Conservation (phyloP, 176 grass and related monocot genomes). For the Thinopyrum elongatum region DNA sequence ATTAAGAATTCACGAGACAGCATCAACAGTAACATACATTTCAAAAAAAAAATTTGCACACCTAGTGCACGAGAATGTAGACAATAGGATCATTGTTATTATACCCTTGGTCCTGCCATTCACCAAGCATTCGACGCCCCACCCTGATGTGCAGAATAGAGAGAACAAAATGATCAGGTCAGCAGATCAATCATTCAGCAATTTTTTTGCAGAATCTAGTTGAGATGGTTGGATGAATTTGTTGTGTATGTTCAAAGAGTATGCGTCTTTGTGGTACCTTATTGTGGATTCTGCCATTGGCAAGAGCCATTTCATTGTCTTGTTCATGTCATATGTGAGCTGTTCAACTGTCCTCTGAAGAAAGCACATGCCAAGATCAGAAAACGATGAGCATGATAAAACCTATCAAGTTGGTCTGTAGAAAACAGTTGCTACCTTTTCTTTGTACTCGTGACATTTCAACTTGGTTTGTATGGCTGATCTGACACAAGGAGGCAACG, state of each 20-base stretch:
- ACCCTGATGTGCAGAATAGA: background rate
- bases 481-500: slow-evolving; percentile 12
- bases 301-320: slow-evolving; percentile 55
- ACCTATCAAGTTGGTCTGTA: background rate
- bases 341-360: slow-evolving; percentile 43
- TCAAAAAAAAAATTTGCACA: no score
- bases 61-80: background rate
- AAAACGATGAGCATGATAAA: background rate
- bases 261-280: slow-evolving; percentile 17
- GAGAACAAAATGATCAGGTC: background rate
- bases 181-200: background rate
- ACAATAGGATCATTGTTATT: background rate
- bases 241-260: background rate
- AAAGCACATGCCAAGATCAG: background rate
- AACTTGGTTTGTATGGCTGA: slow-evolving; percentile 12
- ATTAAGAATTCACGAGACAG: background rate
- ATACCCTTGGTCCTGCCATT: slow-evolving; percentile 19
- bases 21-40: background rate
- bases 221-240: background rate
- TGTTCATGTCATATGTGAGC: slow-evolving; percentile 46
- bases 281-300: slow-evolving; percentile 64
- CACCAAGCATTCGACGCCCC: background rate
- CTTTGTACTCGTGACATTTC: background rate
- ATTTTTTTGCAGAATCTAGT: background rate
- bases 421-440: background rate